Evolutionary conservation across 805 yeast genomes (phyloP).

Genomic region (Candida berthetii): DNA sequence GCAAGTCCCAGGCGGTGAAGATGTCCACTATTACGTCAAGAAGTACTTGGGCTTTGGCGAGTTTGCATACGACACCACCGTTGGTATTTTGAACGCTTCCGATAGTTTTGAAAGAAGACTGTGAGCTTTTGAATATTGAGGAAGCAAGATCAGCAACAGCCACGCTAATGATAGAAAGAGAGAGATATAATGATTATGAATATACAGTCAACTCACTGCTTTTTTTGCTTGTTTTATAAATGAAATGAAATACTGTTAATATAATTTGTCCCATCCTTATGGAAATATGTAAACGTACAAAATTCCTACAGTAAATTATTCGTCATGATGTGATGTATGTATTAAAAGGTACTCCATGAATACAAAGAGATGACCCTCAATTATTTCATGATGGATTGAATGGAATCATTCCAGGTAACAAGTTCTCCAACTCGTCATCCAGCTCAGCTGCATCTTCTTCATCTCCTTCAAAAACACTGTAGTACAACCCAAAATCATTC

Average conservation of each 20-base stretch:
- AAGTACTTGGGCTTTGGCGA: conserved; percentile 87
- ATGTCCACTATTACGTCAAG: conserved; percentile 43
- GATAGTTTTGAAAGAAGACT: conserved; percentile 62
- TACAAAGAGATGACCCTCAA: no score
- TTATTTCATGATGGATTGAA: conserved; percentile 19
- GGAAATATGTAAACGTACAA: no score
- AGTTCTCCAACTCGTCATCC: conserved; percentile 13
- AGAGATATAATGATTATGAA: no score
- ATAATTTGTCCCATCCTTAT: no score
- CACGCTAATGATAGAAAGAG: no score
- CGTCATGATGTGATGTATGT: no score
- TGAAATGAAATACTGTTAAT: no score
- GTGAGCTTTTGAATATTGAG: no score
- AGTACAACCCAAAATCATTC: conserved; percentile 1
- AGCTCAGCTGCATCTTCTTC: conserved; percentile 8
- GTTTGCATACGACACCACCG: conserved; percentile 64
- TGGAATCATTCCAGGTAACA: conserved; percentile 10
- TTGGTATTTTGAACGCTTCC: conserved; percentile 65
- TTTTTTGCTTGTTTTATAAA: no score
- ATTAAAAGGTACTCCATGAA: no score
- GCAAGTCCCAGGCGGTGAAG: conserved; percentile 34
- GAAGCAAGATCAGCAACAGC: no score
- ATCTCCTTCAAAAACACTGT: conserved; percentile 9
- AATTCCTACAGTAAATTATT: no score
- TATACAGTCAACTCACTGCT: conserved; percentile 15